Percentiles rank a stretch among this genome's conserved stretches.
These are phyloP conservation scores for Sporothrix pseudoabietina DNA, from an alignment of 2,329 filamentous ascomycete species.

Conservation along the genomic window DNA sequence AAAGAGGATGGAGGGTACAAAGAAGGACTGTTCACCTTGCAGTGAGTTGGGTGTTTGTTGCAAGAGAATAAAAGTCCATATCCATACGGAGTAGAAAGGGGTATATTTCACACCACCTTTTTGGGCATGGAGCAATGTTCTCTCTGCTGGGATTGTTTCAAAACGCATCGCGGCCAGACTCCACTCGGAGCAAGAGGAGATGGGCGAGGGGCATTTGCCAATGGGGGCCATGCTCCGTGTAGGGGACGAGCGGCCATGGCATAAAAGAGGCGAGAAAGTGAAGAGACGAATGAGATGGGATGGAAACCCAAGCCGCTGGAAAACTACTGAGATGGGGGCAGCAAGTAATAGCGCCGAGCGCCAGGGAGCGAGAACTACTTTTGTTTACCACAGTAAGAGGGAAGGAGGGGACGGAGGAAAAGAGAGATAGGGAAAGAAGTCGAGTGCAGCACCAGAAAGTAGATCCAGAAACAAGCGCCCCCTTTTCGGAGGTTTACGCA, in stretches of 20 bases:
- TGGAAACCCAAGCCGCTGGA: conserved; percentile 4
- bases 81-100: neutral
- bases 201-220: neutral
- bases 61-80: neutral
- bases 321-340: neutral
- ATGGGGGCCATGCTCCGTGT: conserved; percentile 7
- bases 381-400: neutral
- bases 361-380: conserved; percentile 11
- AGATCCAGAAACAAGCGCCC: neutral
- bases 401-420: neutral
- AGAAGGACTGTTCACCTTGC: neutral
- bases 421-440: conserved; percentile 12
- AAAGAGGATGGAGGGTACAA: neutral
- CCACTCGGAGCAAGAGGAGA: conserved; percentile 13
- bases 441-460: conserved; percentile 3
- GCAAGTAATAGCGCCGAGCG: neutral
- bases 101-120: neutral
- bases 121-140: conserved; percentile 5
- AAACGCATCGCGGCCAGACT: neutral
- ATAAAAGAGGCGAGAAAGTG: neutral
- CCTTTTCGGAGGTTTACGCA: neutral
- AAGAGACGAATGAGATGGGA: conserved; percentile 16
- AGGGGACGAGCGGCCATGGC: conserved; percentile 15
- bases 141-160: conserved; percentile 19
- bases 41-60: neutral